Conservation (phyloP, 441 rosid genomes). For the Gossypium schwendimanii region DNA sequence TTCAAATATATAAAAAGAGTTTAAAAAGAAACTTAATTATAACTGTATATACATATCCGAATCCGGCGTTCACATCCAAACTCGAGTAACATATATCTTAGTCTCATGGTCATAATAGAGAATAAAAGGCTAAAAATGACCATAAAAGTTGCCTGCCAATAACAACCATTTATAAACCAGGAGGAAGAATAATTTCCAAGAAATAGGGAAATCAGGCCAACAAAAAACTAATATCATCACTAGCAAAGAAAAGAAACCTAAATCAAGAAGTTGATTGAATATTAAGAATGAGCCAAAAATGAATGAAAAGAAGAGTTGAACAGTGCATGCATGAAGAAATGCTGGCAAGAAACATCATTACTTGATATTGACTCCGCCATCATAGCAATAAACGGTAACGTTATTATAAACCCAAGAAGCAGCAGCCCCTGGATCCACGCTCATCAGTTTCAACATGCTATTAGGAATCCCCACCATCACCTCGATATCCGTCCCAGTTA, state of each 20-base stretch:
- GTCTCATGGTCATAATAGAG: neutral
- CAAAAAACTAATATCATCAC: neutral
- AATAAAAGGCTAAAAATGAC: neutral
- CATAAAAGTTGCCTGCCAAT: neutral
- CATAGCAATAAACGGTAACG: slow-evolving; percentile 24
- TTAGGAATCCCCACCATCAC: slow-evolving; percentile 43
- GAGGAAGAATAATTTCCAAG: neutral
- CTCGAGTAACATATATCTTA: too few relatives aligned
- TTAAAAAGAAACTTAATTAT: too few relatives aligned
- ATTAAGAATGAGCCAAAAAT: neutral
- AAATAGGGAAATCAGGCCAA: neutral
- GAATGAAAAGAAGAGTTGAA: neutral
- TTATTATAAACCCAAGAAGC: slow-evolving; percentile 36
- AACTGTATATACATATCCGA: too few relatives aligned
- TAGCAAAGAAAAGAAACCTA: neutral
- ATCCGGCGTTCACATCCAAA: too few relatives aligned
- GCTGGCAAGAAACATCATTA: neutral
- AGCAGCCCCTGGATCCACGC: slow-evolving; percentile 22
- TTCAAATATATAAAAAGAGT: too few relatives aligned
- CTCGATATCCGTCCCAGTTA: slow-evolving; percentile 32
- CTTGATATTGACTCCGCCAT: slow-evolving; percentile 45
- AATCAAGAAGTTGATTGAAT: neutral
- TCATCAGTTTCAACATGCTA: slow-evolving; percentile 28
- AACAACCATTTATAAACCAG: neutral
- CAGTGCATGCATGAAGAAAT: slow-evolving; percentile 1